These are phyloP conservation scores for Adenanthera pavonina DNA, from an alignment of 306 rosid genomes.

Conservation along the genomic window DNA sequence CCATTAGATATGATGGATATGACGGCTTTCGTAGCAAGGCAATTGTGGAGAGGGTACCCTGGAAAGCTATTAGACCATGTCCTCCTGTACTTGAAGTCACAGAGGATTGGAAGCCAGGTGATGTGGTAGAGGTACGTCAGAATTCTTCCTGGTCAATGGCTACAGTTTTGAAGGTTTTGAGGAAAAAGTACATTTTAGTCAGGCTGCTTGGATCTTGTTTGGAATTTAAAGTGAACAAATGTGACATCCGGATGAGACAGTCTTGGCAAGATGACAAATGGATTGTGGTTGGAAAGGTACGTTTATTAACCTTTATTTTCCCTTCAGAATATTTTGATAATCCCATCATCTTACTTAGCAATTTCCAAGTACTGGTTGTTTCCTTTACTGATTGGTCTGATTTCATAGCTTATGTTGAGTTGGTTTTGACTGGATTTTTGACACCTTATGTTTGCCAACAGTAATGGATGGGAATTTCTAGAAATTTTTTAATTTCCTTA, in stretches of 20 bases:
- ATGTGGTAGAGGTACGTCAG: constrained; percentile 77
- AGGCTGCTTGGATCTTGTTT: constrained; percentile 83
- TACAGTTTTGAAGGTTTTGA: constrained; percentile 71
- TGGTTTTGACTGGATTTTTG: constrained; percentile 37
- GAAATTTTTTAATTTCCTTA: background rate
- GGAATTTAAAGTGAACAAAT: constrained; percentile 72
- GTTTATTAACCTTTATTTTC: constrained; percentile 15
- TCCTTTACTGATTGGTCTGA: constrained; percentile 18
- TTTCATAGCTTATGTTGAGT: constrained; percentile 16
- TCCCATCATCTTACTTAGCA: constrained; percentile 32
- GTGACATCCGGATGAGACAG: constrained; percentile 75
- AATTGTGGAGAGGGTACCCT: constrained; percentile 63
- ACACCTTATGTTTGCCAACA: constrained; percentile 26
- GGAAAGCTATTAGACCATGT: constrained; percentile 79
- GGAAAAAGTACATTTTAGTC: constrained; percentile 57
- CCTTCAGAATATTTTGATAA: constrained; percentile 9
- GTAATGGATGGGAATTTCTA: background rate
- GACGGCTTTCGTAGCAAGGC: constrained; percentile 46
- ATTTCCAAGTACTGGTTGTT: constrained; percentile 19
- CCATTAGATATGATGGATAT: constrained; percentile 70
- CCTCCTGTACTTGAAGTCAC: constrained; percentile 63
- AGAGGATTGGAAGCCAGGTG: constrained; percentile 75
- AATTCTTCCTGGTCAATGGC: constrained; percentile 90
- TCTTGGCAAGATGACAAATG: constrained; percentile 83
- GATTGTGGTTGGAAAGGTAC: constrained; percentile 86